Percentiles rank a stretch among this genome's conserved stretches.
Evolutionary conservation across 768 basidiomycete genomes (phyloP).

Genomic region (Kwoniella bestiolae): DNA sequence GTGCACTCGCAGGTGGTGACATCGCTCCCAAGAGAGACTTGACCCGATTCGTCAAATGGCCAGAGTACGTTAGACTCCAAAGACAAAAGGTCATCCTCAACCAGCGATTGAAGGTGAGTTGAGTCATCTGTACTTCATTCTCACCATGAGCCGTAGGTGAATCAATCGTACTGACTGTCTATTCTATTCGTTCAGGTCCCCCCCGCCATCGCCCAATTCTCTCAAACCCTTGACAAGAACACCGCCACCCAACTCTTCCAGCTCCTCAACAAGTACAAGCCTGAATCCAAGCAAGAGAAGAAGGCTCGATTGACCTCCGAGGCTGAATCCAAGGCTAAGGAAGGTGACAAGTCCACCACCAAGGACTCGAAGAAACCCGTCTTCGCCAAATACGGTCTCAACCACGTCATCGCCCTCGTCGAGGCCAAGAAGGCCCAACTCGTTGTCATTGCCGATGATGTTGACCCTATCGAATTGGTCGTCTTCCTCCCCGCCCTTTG

Average conservation of each 20-base stretch:
- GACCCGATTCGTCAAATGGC: conserved; percentile 99
- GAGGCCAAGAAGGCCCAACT: conserved; percentile 98
- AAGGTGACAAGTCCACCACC: conserved; percentile 67
- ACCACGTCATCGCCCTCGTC: conserved; percentile 88
- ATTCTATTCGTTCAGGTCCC: conserved; percentile 65
- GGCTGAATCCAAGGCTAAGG: conserved; percentile 76
- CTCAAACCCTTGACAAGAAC: conserved; percentile 96
- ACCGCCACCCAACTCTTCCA: conserved; percentile 98
- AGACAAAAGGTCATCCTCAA: conserved; percentile 97
- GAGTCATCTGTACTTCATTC: neutral
- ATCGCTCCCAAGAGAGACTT: conserved; percentile 86
- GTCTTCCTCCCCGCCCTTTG: conserved; percentile 97
- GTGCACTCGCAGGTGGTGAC: conserved; percentile 74
- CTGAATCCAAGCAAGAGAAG: conserved; percentile 86
- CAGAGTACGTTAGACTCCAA: conserved; percentile 96
- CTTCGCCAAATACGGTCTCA: conserved; percentile 94
- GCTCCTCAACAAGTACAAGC: conserved; percentile 83
- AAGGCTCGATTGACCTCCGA: conserved; percentile 77
- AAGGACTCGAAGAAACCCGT: conserved; percentile 91
- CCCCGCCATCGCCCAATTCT: conserved; percentile 96
- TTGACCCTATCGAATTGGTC: conserved; percentile 98
- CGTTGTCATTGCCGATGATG: conserved; percentile 88
- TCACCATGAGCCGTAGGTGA: too few relatives aligned
- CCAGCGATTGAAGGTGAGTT: conserved; percentile 81
- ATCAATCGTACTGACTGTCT: neutral